Evolutionary conservation across 1,284 basidiomycete species (phyloP).

Genomic region (Ceratobasidium sp.): DNA sequence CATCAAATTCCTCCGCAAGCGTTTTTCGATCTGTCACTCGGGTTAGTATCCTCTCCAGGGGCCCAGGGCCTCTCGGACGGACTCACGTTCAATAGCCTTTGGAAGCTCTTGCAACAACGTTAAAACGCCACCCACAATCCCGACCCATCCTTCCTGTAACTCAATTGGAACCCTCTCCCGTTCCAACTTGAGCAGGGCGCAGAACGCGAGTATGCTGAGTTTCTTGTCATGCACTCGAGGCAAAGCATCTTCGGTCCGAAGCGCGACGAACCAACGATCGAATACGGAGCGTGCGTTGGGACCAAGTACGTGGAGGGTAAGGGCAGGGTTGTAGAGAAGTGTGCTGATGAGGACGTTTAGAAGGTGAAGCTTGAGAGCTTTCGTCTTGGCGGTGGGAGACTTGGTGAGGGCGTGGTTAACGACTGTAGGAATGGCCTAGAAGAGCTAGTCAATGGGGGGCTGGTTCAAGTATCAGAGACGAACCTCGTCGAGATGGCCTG

Average conservation of each 20-base stretch:
- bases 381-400: constrained; percentile 71
- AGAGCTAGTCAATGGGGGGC: neutral
- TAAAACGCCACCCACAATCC: constrained; percentile 75
- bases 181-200: constrained; percentile 77
- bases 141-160: constrained; percentile 77
- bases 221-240: constrained; percentile 95
- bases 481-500: constrained; percentile 82
- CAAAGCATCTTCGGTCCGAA: constrained; percentile 71
- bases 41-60: neutral
- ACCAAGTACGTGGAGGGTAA: constrained; percentile 83
- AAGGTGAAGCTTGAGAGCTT: constrained; percentile 78
- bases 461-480: constrained; percentile 48
- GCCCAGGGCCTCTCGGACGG: neutral
- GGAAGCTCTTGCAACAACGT: constrained; percentile 81
- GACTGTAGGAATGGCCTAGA: constrained; percentile 66
- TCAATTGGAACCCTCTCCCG: constrained; percentile 67
- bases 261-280: constrained; percentile 80
- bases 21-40: constrained; percentile 37
- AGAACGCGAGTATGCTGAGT: constrained; percentile 80
- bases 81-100: constrained; percentile 74
- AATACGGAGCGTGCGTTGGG: constrained; percentile 76
- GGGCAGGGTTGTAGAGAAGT: constrained; percentile 85
- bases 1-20: constrained; percentile 68
- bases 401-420: constrained; percentile 71
- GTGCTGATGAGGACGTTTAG: constrained; percentile 86